These are phyloP conservation scores for Acrocalymma vagum DNA, from an alignment of 2,329 filamentous ascomycete genomes.

Conservation along the genomic window DNA sequence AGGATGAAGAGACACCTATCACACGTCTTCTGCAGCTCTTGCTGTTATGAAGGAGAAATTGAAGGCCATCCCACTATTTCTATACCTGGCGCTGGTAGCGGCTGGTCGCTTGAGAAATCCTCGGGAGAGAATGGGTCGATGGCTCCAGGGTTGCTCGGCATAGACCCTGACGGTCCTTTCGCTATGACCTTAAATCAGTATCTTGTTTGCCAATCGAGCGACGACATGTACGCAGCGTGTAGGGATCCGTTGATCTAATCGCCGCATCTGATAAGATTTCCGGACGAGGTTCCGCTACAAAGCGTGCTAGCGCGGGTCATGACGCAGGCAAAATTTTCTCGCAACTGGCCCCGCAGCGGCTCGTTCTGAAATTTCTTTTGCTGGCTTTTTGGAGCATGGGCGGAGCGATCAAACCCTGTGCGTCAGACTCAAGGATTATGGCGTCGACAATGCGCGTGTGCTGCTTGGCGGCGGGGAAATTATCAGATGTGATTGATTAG, in stretches of 20 bases:
- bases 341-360: conserved; percentile 33
- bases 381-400: conserved; percentile 14
- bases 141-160: conserved; percentile 16
- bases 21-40: too few relatives aligned
- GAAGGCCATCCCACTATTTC: conserved; percentile 26
- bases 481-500: conserved; percentile 33
- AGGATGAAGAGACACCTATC: too few relatives aligned
- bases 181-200: conserved; percentile 24
- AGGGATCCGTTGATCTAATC: conserved; percentile 35
- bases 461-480: conserved; percentile 22
- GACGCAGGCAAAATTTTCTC: conserved; percentile 38
- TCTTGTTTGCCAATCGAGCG: conserved; percentile 21
- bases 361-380: conserved; percentile 21
- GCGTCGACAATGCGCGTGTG: too few relatives aligned
- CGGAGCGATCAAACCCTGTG: conserved; percentile 17
- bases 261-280: conserved; percentile 41
- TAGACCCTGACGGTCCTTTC: conserved; percentile 27
- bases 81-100: conserved; percentile 26
- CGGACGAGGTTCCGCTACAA: conserved; percentile 16
- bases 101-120: conserved; percentile 26
- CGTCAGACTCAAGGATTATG: too few relatives aligned
- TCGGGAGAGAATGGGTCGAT: conserved; percentile 41
- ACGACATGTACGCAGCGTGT: conserved; percentile 15
- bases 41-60: too few relatives aligned
- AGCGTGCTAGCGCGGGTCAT: conserved; percentile 25